phyloP scores from a whole-genome alignment of 75 land plant species.

The Pinus taeda region DNA sequence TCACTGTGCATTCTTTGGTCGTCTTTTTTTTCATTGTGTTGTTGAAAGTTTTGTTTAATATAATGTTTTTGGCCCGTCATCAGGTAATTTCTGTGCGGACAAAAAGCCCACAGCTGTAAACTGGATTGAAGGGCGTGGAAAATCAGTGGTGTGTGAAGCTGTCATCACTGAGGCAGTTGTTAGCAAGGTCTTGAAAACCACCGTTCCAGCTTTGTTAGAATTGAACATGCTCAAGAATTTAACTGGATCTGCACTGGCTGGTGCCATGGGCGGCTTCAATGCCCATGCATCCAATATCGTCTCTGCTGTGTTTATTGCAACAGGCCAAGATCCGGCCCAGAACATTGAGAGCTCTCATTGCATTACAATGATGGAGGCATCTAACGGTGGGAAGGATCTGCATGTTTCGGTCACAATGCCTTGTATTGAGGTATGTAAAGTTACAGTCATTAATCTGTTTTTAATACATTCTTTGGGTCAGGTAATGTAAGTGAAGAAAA shows the following conservation, averaged over 20 bases:
- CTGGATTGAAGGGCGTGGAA: slow-evolving; percentile 82
- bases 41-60: too few species aligned
- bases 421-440: too few species aligned
- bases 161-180: slow-evolving; percentile 63
- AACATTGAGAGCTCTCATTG: too few species aligned
- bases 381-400: slow-evolving; percentile 12
- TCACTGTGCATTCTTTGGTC: too few species aligned
- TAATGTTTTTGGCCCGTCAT: background rate
- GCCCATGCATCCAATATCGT: slow-evolving; percentile 16
- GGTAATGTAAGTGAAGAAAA: too few species aligned
- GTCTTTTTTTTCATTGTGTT: too few species aligned
- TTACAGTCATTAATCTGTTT: too few species aligned
- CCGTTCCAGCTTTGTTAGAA: slow-evolving; percentile 76
- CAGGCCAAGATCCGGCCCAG: too few species aligned
- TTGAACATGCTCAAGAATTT: slow-evolving; percentile 85
- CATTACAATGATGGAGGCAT: too few species aligned
- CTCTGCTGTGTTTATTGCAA: too few species aligned
- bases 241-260: slow-evolving; percentile 85
- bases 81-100: slow-evolving; percentile 65
- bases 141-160: slow-evolving; percentile 83
- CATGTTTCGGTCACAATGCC: too few species aligned
- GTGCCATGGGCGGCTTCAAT: slow-evolving; percentile 30
- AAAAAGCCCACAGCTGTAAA: slow-evolving; percentile 69
- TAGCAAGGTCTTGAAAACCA: slow-evolving; percentile 68
- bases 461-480: slow-evolving; percentile 36